phyloP scores from a whole-genome alignment of 2,329 filamentous ascomycete genomes.

The Colletotrichum karsti region DNA sequence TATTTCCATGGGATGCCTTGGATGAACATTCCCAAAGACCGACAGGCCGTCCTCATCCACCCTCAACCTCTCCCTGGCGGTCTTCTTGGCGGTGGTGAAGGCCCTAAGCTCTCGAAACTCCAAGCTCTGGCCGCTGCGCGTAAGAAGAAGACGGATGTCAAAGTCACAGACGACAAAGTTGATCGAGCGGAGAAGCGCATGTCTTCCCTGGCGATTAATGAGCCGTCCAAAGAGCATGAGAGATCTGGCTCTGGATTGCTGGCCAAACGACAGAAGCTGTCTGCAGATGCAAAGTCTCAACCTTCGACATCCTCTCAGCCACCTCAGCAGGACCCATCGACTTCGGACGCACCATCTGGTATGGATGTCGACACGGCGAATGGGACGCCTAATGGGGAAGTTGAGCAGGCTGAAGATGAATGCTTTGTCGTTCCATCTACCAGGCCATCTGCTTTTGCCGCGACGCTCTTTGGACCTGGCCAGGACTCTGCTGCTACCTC shows the following conservation, averaged over 20 bases:
- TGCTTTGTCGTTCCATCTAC: conserved; percentile 30
- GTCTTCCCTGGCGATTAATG: conserved; percentile 31
- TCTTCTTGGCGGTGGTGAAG: conserved; percentile 79
- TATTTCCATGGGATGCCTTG: conserved; percentile 90
- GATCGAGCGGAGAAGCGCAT: conserved; percentile 39
- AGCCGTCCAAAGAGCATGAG: conserved; percentile 30
- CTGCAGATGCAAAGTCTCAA: conserved; percentile 27
- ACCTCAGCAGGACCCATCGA: background rate
- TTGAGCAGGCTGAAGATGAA: conserved; percentile 1
- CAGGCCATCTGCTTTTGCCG: conserved; percentile 65
- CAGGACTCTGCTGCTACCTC: conserved; percentile 32
- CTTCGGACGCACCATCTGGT: background rate
- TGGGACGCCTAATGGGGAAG: background rate
- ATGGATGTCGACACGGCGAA: conserved; percentile 19
- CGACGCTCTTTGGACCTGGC: conserved; percentile 57
- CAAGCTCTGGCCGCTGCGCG: conserved; percentile 88
- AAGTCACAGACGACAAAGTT: conserved; percentile 37
- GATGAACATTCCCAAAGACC: conserved; percentile 75
- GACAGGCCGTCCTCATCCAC: conserved; percentile 72
- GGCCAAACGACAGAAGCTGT: conserved; percentile 33
- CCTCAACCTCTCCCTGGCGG: conserved; percentile 64
- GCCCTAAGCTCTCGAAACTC: conserved; percentile 84
- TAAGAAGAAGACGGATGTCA: conserved; percentile 80
- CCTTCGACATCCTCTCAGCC: background rate
- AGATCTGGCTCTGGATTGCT: conserved; percentile 29